Evolutionary conservation across 495 filamentous ascomycete species (phyloP), one percentile per base, ranked within the genome.

Genomic region (Glarea lozoyensis): DNA sequence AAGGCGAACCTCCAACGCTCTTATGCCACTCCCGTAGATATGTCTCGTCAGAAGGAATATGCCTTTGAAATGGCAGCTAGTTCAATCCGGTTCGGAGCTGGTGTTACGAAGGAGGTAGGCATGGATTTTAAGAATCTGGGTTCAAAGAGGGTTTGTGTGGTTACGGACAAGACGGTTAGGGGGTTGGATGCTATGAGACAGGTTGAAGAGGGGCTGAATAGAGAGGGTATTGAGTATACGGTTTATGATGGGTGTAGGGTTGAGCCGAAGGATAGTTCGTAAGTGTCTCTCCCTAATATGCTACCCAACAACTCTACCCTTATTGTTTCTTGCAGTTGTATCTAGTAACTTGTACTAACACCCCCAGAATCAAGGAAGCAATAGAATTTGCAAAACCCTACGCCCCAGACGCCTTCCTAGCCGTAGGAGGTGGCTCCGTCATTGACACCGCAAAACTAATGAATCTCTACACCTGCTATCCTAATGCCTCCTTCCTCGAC

Each of bases 391-490:
- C 81, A 2, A 88, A 86, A 53, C 76, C 77, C 2, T 84, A 86
- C 56, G 60, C 68, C 7, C 83, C 87, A 0, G 90, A 96, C 66
- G 86, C 87, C 15, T 93, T 90, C 59, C 71, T 97, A 2, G 92
- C 92, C 16, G 90, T 98, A 10, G 92, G 92, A 52, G 80, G 84
- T 40, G 84, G 84, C 16, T 84, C 80, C 16, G 84, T 96, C 27
- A 98, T 98, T 53, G 92, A 98, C 65, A 98, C 92, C 1, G 89
- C 92, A 24, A 98, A 98, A 65, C 72, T 97, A 18, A 95, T 97
- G 87, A 98, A 98, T 59, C 76, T 98, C 1, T 97, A 96, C 64
- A 83, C 79, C 0, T 79, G 75, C 58, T 93, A 79, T 62, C 88
- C 88, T 0, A 78, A 93, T 4, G 87, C 88, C 18, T 82, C 89